Base-by-base conservation (phyloP, 805 yeast species). In the Kuraishia molischiana region DNA sequence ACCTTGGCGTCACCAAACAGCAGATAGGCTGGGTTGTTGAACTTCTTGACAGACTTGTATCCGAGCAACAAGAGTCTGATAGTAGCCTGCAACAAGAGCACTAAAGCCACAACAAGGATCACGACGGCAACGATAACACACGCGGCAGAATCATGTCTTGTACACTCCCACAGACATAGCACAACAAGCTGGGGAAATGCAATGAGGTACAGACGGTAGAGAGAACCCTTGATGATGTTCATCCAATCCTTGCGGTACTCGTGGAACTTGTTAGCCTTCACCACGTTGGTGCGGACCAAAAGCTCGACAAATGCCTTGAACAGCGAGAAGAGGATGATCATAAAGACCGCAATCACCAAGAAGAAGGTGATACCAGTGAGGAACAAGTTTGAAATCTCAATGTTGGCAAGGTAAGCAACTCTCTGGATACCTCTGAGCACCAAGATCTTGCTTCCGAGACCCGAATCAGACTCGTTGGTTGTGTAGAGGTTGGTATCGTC, bases 401-500 rank as follows among this genome's bases (percentile, higher is more conserved):
- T 89, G 17, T 74, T 73, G 9, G 95, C 85, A 48, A 80, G 61
- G 55, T 66, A 92, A 0, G 96, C 79, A 5, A 90, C 96, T 62
- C 98, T 79, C 58, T 86, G 85, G 43, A 92, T 80, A 47, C 98
- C 98, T 54, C 95, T 75, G 38, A 92, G 63, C 29, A 90, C 79
- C 50, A 92, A 67, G 32, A 86, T 85, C 51, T 80, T 83, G 4
- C 81, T 63, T 2, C 80, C 61, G 35, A 81, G 58, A 30, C 70
- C 63, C 3, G 71, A 56, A 42, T 73, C 73, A 44, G 73, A 73
- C 56, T 90, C 95, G 56, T 80, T 64, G 6, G 80, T 73, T n/a
- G 86, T 76, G 57, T 83, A 84, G 30, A 81, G 50, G 3, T 57
- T 44, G 2, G 69, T 47, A 47, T 73, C 73, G 46, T 69, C 65